These are phyloP conservation scores for Elaphomyces granulatus DNA, from an alignment of 495 filamentous ascomycete genomes.

Conservation along the genomic window DNA sequence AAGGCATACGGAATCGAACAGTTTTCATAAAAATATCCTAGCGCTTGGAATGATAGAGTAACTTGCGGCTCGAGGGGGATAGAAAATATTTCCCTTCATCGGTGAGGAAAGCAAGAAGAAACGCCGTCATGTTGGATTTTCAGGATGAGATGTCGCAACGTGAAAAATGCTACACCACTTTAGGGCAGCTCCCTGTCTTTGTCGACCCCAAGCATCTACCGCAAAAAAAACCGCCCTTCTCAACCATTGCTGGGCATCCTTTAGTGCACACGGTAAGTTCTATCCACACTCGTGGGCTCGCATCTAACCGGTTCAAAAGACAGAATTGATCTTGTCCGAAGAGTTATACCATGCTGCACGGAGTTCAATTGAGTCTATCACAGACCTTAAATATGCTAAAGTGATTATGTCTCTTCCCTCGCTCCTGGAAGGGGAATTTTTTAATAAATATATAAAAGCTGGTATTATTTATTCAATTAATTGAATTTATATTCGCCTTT, in stretches of 20 bases:
- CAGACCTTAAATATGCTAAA: slow-evolving; percentile 41
- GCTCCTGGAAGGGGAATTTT: slow-evolving; percentile 64
- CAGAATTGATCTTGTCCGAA: slow-evolving; percentile 61
- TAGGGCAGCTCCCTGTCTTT: slow-evolving; percentile 46
- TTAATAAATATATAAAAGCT: slow-evolving; percentile 72
- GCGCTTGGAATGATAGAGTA: no score
- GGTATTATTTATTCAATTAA: slow-evolving; percentile 35
- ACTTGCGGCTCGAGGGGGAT: no score
- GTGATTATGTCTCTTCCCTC: slow-evolving; percentile 62
- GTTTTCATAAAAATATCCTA: no score
- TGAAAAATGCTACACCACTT: slow-evolving; percentile 61
- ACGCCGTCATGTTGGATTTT: slow-evolving; percentile 43
- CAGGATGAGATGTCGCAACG: slow-evolving; percentile 38
- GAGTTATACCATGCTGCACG: slow-evolving; percentile 45
- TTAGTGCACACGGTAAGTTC: slow-evolving; percentile 58
- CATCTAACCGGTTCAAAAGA: slow-evolving; percentile 28
- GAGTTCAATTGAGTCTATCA: slow-evolving; percentile 32
- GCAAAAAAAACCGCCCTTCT: slow-evolving; percentile 58
- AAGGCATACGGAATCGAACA: no score
- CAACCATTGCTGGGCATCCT: slow-evolving; percentile 48
- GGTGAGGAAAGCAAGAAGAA: no score
- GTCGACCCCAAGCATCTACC: slow-evolving; percentile 58
- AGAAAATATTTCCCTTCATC: no score
- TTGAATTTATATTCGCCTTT: not conserved
- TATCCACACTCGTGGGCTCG: not conserved